Conservation (phyloP, 768 basidiomycete species). For the Phaffia australis region DNA sequence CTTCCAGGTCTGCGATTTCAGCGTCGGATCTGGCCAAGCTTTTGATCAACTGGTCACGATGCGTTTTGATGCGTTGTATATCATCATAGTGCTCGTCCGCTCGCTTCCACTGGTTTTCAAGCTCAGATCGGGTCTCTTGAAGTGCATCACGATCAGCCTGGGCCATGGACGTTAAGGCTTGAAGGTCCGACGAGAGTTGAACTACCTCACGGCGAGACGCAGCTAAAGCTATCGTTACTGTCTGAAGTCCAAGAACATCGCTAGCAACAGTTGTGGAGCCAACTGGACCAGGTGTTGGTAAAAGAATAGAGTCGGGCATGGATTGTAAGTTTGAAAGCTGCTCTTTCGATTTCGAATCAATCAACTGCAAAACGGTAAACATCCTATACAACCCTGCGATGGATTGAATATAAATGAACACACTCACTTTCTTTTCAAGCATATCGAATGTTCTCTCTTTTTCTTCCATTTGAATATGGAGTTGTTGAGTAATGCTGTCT, state of each 20-base stretch:
- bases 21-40: constrained; percentile 15
- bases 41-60: constrained; percentile 24
- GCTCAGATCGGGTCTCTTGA: constrained; percentile 38
- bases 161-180: background rate
- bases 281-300: background rate
- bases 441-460: background rate
- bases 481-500: background rate
- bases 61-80: constrained; percentile 22
- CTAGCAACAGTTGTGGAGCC: background rate
- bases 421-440: background rate
- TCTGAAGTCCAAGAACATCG: background rate
- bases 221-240: constrained; percentile 6
- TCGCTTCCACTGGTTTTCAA: constrained; percentile 61
- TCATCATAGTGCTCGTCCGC: constrained; percentile 50
- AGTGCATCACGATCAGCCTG: constrained; percentile 1
- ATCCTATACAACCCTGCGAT: background rate
- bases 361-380: background rate
- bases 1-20: constrained; percentile 36
- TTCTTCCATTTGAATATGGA: background rate
- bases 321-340: background rate
- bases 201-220: constrained; percentile 15
- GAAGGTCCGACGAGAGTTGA: background rate
- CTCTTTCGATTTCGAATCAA: background rate
- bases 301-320: background rate
- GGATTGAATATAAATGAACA: background rate